Base-by-base conservation (phyloP, 352 stramenopile genomes). In the Phytopythium oedochilum region DNA sequence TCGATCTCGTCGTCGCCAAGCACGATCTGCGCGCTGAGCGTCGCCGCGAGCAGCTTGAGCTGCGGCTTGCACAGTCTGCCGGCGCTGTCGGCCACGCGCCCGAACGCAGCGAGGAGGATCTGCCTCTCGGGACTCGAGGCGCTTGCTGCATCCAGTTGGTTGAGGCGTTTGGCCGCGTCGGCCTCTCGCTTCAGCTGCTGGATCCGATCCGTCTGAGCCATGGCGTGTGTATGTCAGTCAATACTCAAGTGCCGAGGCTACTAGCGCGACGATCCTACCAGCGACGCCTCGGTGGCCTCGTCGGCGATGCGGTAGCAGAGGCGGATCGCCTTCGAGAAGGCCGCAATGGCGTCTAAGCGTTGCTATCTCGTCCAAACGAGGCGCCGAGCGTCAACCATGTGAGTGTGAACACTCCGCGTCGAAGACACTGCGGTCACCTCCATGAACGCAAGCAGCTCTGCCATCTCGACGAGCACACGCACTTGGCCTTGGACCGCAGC, bases 391-490 rank as follows among this genome's bases (percentile, higher is more conserved):
- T 32, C 14, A 32, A 10, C 5, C 11, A n/a, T 10, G 40, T 1
- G 6, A 25, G 5, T 32, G 29, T 32, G 29, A 32, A 32, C 29
- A 5, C n/a, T n/a, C n/a, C n/a, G n/a, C n/a, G n/a, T n/a, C n/a
- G n/a, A n/a, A n/a, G n/a, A n/a, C n/a, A n/a, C n/a, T n/a, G n/a
- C n/a, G n/a, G n/a, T n/a, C 58, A 88, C 78, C 39, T 63, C 52
- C 18, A 40, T 58, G 53, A 67, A 59, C 0, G 49, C 39, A 18
- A 73, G 45, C 18, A 83, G 38, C 45, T 86, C 73, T 23, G 63
- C 75, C 23, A 67, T 66, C 57, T 86, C 71, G 35, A 82, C 32
- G 17, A 86, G 60, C 49, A 83, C 68, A 2, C 70, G 64, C 17
- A 74, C 62, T 69, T 82, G 61, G 25, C 78, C 78, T 15, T 73